Evolutionary conservation across 2,329 filamentous ascomycete species (phyloP).

Genomic region (Cytospora piceae): DNA sequence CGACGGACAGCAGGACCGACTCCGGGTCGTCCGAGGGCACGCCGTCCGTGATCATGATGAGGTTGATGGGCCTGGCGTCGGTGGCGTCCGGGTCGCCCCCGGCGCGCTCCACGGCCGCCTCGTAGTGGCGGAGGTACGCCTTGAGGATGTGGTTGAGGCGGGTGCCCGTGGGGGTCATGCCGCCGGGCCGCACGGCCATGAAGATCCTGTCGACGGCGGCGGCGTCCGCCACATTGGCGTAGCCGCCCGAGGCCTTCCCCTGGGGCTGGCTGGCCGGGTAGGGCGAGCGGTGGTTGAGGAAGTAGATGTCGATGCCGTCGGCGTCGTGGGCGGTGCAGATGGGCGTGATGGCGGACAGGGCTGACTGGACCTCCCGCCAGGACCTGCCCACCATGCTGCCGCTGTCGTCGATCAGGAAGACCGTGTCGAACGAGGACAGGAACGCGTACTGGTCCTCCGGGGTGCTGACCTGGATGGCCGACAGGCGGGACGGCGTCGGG

Average conservation of each 20-base stretch:
- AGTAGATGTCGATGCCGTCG: conserved; percentile 90
- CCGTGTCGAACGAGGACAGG: conserved; percentile 78
- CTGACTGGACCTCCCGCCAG: conserved; percentile 75
- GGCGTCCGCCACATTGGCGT: conserved; percentile 65
- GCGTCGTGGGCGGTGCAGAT: conserved; percentile 79
- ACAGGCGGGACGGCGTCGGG: conserved; percentile 34
- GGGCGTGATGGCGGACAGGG: conserved; percentile 74
- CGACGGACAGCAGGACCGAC: conserved; percentile 66
- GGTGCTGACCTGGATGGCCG: conserved; percentile 40
- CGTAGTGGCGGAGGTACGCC: conserved; percentile 68
- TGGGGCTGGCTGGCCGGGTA: conserved; percentile 39
- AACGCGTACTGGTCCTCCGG: conserved; percentile 75
- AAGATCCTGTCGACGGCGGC: conserved; percentile 71
- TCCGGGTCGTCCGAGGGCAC: conserved; percentile 79
- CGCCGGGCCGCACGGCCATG: conserved; percentile 62
- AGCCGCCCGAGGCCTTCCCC: conserved; percentile 54
- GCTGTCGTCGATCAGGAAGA: conserved; percentile 93
- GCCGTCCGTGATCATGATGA: conserved; percentile 94
- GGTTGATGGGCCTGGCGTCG: conserved; percentile 75
- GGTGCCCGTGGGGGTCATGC: conserved; percentile 74
- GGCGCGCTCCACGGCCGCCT: conserved; percentile 40
- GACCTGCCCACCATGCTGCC: conserved; percentile 77
- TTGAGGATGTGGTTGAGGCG: conserved; percentile 72
- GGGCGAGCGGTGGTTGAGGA: conserved; percentile 71
- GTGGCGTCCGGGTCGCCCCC: conserved; percentile 45